Evolutionary conservation across 495 filamentous ascomycete genomes (phyloP), one percentile per base, ranked within the genome.

Genomic region (Annulohypoxylon maeteangense): DNA sequence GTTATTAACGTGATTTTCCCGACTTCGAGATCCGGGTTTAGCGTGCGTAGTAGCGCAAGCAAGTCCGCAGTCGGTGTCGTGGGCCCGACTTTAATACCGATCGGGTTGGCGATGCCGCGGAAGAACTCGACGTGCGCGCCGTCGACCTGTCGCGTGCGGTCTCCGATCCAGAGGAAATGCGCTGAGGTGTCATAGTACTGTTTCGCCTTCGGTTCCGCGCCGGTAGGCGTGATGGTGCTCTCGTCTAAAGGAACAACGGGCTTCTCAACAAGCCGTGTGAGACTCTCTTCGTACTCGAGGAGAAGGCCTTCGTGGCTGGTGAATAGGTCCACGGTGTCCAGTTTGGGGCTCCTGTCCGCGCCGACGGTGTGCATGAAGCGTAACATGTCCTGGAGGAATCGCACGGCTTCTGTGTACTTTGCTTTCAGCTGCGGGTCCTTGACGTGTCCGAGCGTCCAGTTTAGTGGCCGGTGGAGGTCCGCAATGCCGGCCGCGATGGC

Each of bases 121-220:
- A 99, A 97, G 84, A 93, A 99, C 82, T 99, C 95, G 65, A 99
- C 89, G 80, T 99, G 95, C 0, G 92, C 96, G 67, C 93, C 92
- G 80, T 93, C 89, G 25, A 98, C 84, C 75, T 98, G 95, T 31
- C 95, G 89, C 1, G 95, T 99, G 60, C 95, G 91, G 79, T 99
- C 95, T 27, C 95, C 95, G 75, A 99, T 95, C 95, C 95, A 99
- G 74, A 99, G 85, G 82, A 99, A 98, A 79, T 98, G 96, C 0
- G 92, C 91, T n/a, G 92, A 95, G 0, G 95, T 98, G 77, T 95
- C 88, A 81, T 91, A 97, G 83, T 89, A 94, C 63, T 84, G 82
- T 74, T 84, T 86, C 36, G 1, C 29, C 59, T 63, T 7, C 23
- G 62, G 22, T 20, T 65, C 70, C 16, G 11, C 7, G 36, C 7